Conservation (phyloP, 2,329 filamentous ascomycete genomes). For the Colletotrichum scovillei region DNA sequence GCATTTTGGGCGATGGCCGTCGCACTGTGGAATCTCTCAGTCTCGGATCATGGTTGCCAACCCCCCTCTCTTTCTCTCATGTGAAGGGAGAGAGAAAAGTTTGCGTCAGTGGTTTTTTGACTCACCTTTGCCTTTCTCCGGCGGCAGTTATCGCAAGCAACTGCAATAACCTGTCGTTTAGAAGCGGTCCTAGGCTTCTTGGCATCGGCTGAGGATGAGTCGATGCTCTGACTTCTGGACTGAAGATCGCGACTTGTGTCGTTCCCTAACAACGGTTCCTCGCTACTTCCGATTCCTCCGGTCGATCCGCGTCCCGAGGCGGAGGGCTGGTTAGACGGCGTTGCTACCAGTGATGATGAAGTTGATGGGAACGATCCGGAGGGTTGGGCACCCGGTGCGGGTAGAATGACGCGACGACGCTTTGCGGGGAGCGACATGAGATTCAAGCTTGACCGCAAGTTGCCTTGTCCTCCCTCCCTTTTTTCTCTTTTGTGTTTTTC, state of each 20-base stretch:
- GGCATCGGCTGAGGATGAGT: slow-evolving; percentile 17
- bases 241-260: neutral
- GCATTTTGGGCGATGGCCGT: slow-evolving; percentile 31
- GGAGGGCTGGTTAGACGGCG: neutral
- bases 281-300: neutral
- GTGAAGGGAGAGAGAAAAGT: neutral
- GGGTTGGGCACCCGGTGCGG: slow-evolving; percentile 11
- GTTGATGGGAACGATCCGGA: neutral
- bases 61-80: neutral
- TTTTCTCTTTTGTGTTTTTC: neutral
- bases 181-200: slow-evolving; percentile 16
- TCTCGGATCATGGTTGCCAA: neutral
- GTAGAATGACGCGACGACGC: slow-evolving; percentile 32
- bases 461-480: neutral
- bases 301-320: neutral
- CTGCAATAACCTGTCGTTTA: slow-evolving; percentile 32
- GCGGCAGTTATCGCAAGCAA: slow-evolving; percentile 32
- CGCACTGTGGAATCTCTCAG: slow-evolving; percentile 16
- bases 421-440: slow-evolving; percentile 29
- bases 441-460: neutral
- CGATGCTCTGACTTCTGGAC: slow-evolving; percentile 19
- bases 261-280: neutral
- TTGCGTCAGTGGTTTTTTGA: neutral
- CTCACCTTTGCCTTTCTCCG: slow-evolving; percentile 33
- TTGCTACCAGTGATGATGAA: neutral